Conservation (phyloP, 2,329 filamentous ascomycete genomes). For the Gaeumannomyces tritici region DNA sequence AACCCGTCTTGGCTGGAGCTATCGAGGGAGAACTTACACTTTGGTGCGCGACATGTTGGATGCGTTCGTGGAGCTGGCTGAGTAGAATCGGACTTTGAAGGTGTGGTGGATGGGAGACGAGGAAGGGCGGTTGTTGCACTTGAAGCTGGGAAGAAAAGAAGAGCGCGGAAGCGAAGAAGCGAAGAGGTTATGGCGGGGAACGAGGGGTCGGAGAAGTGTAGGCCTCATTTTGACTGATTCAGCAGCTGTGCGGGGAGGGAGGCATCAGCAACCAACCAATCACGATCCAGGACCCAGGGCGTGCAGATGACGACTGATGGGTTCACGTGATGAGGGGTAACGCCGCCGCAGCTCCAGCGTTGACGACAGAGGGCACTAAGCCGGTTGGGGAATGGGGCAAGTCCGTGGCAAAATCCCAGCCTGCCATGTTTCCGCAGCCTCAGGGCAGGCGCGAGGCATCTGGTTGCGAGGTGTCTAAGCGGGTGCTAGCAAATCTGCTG, state of each 20-base stretch:
- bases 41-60: slow-evolving; percentile 34
- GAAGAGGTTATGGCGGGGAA: slow-evolving; percentile 24
- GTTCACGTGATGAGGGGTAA: slow-evolving; percentile 12
- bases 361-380: neutral
- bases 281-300: neutral
- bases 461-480: neutral
- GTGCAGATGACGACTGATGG: slow-evolving; percentile 3
- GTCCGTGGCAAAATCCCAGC: neutral
- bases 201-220: slow-evolving; percentile 27
- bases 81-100: slow-evolving; percentile 22
- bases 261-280: slow-evolving; percentile 13
- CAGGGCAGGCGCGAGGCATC: neutral
- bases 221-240: slow-evolving; percentile 13
- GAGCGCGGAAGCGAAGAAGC: slow-evolving; percentile 22
- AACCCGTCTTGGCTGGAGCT: neutral
- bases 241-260: slow-evolving; percentile 11
- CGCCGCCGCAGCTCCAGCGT: neutral
- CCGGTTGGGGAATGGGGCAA: neutral
- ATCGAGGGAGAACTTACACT: slow-evolving; percentile 49
- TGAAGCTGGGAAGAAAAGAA: slow-evolving; percentile 19
- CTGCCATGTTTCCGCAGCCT: neutral
- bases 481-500: too few relatives aligned
- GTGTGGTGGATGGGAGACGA: slow-evolving; percentile 23
- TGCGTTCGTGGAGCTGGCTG: slow-evolving; percentile 16
- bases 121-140: slow-evolving; percentile 19